A percentile compares a stretch with the other conserved stretches of the same genome.
phyloP scores from a whole-genome alignment of 2,329 filamentous ascomycete species.

The Sclerotinia nivalis region DNA sequence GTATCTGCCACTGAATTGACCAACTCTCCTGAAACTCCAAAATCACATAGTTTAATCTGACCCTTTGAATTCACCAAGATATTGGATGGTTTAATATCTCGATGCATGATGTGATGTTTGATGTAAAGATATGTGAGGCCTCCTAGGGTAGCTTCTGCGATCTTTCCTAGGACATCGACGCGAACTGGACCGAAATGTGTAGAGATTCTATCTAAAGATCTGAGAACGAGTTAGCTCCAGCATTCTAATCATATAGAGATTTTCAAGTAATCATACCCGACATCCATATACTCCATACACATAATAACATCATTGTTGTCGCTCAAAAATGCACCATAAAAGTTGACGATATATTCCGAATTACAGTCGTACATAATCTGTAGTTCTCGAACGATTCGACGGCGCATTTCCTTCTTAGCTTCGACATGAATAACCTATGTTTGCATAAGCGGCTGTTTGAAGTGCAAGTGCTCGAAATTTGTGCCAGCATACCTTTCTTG shows the following conservation, averaged over 20 bases:
- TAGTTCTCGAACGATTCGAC: constrained; percentile 93
- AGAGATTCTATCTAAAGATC: constrained; percentile 89
- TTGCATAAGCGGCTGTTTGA: constrained; percentile 16
- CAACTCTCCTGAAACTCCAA: constrained; percentile 96
- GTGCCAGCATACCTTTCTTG: constrained; percentile 73
- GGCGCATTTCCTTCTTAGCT: constrained; percentile 94
- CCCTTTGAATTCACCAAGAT: constrained; percentile 93
- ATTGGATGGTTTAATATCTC: constrained; percentile 98
- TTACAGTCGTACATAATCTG: constrained; percentile 99
- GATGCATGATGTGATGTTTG: constrained; percentile 96
- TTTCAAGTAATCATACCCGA: constrained; percentile 69
- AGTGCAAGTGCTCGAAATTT: background rate
- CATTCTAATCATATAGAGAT: background rate
- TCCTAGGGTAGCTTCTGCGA: constrained; percentile 90
- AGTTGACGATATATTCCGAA: constrained; percentile 94
- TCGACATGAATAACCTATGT: constrained; percentile 92
- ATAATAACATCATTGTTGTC: constrained; percentile 97
- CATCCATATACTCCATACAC: constrained; percentile 99
- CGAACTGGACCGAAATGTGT: constrained; percentile 93
- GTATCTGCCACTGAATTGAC: constrained; percentile 98
- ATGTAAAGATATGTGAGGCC: constrained; percentile 94
- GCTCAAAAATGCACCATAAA: constrained; percentile 96
- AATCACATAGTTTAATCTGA: constrained; percentile 96
- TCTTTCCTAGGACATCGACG: constrained; percentile 95
- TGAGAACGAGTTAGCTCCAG: constrained; percentile 47